phyloP scores from a whole-genome alignment of 2,329 filamentous ascomycete genomes.

The Bipolaris gigantea region DNA sequence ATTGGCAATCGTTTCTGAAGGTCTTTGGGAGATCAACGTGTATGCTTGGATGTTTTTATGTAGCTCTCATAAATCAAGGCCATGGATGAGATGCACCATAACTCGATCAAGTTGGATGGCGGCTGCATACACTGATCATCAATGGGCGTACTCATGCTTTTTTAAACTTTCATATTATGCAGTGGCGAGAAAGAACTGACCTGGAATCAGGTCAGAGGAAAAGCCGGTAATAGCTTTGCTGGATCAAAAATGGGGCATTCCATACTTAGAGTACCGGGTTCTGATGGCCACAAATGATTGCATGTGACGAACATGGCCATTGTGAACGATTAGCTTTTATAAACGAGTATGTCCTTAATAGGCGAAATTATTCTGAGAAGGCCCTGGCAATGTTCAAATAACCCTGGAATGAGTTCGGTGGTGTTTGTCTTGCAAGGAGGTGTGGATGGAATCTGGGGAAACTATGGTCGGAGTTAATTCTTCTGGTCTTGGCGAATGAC shows the following conservation, averaged over 20 bases:
- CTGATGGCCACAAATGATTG: neutral
- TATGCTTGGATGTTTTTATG: slow-evolving; percentile 20
- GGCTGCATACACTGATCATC: neutral
- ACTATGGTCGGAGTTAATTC: neutral
- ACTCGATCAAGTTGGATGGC: neutral
- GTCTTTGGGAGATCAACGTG: slow-evolving; percentile 20
- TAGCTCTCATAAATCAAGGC: neutral
- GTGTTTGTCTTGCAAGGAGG: neutral
- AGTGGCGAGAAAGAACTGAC: neutral
- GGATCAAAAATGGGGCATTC: neutral
- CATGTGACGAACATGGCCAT: neutral
- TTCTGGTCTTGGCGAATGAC: slow-evolving; percentile 16
- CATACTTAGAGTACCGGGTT: neutral
- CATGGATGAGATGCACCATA: neutral
- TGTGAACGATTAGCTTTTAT: neutral
- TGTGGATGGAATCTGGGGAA: neutral
- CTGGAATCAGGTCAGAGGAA: neutral
- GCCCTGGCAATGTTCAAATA: too few relatives aligned
- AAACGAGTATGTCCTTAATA: neutral
- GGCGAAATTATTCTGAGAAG: too few relatives aligned
- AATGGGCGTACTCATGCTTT: neutral
- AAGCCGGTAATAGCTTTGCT: neutral
- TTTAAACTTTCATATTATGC: neutral
- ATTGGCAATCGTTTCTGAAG: slow-evolving; percentile 23
- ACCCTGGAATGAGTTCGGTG: too few relatives aligned